Evolutionary conservation across 1,284 basidiomycete genomes (phyloP).

Genomic region (Cutaneotrichosporon spelunceum): DNA sequence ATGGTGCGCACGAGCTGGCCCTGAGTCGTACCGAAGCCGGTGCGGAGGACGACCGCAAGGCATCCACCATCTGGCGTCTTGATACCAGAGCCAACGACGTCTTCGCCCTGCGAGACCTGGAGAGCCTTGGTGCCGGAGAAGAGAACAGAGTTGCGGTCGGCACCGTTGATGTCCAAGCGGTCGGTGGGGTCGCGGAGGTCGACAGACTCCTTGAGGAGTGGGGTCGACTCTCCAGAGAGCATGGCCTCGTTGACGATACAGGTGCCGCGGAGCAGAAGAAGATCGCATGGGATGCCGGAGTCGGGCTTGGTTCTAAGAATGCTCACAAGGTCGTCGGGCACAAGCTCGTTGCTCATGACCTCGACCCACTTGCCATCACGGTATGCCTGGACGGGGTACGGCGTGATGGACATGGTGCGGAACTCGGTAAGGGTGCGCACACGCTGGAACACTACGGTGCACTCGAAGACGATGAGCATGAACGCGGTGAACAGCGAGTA

Average conservation of each 20-base stretch:
- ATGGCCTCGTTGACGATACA: constrained; percentile 97
- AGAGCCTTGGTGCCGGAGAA: constrained; percentile 94
- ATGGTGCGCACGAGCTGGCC: constrained; percentile 93
- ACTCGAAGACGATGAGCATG: constrained; percentile 95
- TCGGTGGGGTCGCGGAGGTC: constrained; percentile 75
- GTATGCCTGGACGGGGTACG: constrained; percentile 76
- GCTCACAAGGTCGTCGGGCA: constrained; percentile 87
- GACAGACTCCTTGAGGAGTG: constrained; percentile 86
- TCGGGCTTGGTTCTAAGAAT: constrained; percentile 73
- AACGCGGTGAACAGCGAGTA: constrained; percentile 94
- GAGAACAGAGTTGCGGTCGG: constrained; percentile 80
- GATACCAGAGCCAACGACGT: constrained; percentile 42
- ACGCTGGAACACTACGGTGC: constrained; percentile 95
- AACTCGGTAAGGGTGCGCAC: constrained; percentile 87
- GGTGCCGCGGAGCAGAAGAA: constrained; percentile 80
- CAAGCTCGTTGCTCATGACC: constrained; percentile 74
- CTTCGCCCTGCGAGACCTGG: constrained; percentile 63
- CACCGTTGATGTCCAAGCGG: constrained; percentile 73
- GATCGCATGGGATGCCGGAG: constrained; percentile 84
- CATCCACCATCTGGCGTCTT: constrained; percentile 78
- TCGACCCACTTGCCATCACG: constrained; percentile 76
- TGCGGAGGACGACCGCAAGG: constrained; percentile 82
- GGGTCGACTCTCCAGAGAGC: constrained; percentile 94
- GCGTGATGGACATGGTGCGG: constrained; percentile 87
- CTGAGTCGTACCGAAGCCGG: constrained; percentile 95